phyloP scores from a whole-genome alignment of 495 filamentous ascomycete genomes.

The Aspergillus heteromorphus region DNA sequence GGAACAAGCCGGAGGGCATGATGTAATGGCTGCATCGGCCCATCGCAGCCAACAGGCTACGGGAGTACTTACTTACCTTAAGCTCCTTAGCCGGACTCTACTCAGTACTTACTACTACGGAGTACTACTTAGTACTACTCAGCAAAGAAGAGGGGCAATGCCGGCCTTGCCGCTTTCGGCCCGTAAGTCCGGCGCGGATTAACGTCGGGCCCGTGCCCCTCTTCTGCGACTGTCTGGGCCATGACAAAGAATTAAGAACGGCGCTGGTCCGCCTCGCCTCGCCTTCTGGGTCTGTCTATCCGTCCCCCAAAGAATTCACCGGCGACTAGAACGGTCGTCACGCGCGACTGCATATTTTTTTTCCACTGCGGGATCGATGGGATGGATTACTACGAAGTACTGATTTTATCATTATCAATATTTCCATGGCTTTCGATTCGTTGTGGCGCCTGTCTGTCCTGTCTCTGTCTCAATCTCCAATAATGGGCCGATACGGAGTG shows the following conservation, averaged over 20 bases:
- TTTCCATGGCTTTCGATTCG: too few species aligned
- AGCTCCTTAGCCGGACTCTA: too few species aligned
- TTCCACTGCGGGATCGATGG: background rate
- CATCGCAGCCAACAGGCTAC: too few species aligned
- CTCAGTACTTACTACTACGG: too few species aligned
- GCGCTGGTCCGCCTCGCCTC: background rate
- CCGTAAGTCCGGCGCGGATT: slow-evolving; percentile 7
- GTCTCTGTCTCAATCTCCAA: too few species aligned
- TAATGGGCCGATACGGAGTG: too few species aligned
- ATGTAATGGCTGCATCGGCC: slow-evolving; percentile 7
- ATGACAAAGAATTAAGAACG: background rate
- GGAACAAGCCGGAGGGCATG: slow-evolving; percentile 3
- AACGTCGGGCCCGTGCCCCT: slow-evolving; percentile 13
- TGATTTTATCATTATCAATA: too few species aligned
- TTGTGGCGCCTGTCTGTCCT: too few species aligned
- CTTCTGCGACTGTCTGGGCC: background rate
- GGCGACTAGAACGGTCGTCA: slow-evolving; percentile 14
- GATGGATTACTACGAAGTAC: too few species aligned
- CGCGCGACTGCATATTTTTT: slow-evolving; percentile 8
- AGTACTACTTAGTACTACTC: too few species aligned
- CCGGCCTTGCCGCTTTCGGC: slow-evolving; percentile 17
- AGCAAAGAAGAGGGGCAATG: slow-evolving; percentile 11
- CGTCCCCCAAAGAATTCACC: slow-evolving; percentile 16
- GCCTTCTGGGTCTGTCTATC: background rate
- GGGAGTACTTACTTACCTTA: too few species aligned